A percentile compares a stretch with the other conserved stretches of the same genome.
phyloP scores from a whole-genome alignment of 2,329 filamentous ascomycete genomes.

The Colletotrichum tamarilloi region DNA sequence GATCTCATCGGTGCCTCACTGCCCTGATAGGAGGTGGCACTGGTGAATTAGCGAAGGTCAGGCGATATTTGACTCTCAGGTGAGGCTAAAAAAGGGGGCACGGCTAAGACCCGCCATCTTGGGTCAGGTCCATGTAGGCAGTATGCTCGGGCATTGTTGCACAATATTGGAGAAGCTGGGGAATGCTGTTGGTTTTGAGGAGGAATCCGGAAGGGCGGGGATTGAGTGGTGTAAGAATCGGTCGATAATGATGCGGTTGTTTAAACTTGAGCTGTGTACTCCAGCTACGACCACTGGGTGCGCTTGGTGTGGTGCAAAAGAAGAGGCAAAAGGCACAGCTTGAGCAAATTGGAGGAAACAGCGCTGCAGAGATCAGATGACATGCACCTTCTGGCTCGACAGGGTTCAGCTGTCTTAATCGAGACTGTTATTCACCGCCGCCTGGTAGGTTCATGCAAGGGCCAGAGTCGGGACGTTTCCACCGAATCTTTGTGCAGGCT shows the following conservation, averaged over 20 bases:
- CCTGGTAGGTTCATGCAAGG: slow-evolving; percentile 31
- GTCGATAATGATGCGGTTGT: slow-evolving; percentile 19
- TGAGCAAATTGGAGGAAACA: not conserved
- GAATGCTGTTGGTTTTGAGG: not conserved
- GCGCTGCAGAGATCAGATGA: slow-evolving; percentile 26
- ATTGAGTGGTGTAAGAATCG: slow-evolving; percentile 8
- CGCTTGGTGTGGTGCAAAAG: too few relatives aligned
- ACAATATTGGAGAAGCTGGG: not conserved
- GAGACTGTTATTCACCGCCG: slow-evolving; percentile 29
- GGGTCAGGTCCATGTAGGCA: not conserved
- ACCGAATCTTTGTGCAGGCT: not conserved
- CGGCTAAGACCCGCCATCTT: slow-evolving; percentile 21
- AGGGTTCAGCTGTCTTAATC: slow-evolving; percentile 23
- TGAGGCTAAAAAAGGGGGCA: slow-evolving; percentile 18
- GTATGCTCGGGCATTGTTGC: too few relatives aligned
- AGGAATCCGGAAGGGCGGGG: not conserved
- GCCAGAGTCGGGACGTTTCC: slow-evolving; percentile 1
- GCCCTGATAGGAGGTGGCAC: not conserved
- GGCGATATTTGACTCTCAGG: slow-evolving; percentile 15
- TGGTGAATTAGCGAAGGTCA: slow-evolving; percentile 4
- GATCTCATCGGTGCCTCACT: not conserved
- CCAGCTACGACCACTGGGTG: not conserved
- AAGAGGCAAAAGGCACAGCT: not conserved
- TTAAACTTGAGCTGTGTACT: not conserved
- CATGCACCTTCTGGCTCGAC: slow-evolving; percentile 9